Conservation (phyloP, 2,329 filamentous ascomycete genomes). For the Claviceps capensis region DNA sequence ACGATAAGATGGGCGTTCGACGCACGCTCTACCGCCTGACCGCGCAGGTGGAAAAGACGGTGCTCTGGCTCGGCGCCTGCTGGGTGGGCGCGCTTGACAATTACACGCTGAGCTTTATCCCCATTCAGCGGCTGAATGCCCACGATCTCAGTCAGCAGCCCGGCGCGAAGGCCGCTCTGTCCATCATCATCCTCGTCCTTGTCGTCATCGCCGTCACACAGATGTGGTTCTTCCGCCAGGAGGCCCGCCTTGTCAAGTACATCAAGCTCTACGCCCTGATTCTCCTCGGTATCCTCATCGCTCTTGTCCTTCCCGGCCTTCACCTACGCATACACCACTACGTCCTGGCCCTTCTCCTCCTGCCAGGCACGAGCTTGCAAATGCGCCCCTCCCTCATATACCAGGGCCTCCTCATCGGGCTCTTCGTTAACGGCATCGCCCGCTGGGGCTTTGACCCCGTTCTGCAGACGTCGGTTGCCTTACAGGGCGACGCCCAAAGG, state of each 20-base stretch:
- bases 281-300: slow-evolving; percentile 49
- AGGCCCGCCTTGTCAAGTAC: slow-evolving; percentile 66
- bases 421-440: slow-evolving; percentile 89
- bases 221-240: slow-evolving; percentile 73
- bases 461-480: slow-evolving; percentile 62
- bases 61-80: slow-evolving; percentile 79
- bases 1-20: slow-evolving; percentile 64
- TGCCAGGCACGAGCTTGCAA: slow-evolving; percentile 80
- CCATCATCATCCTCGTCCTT: slow-evolving; percentile 61
- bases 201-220: slow-evolving; percentile 57
- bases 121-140: slow-evolving; percentile 79
- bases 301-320: slow-evolving; percentile 60
- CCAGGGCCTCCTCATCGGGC: slow-evolving; percentile 75
- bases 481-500: slow-evolving; percentile 55
- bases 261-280: slow-evolving; percentile 66
- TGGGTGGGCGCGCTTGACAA: slow-evolving; percentile 91
- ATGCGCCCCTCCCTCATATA: slow-evolving; percentile 75
- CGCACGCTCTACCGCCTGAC: slow-evolving; percentile 58
- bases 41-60: slow-evolving; percentile 77
- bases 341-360: slow-evolving; percentile 70
- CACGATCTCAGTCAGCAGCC: slow-evolving; percentile 84
- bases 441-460: slow-evolving; percentile 89
- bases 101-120: slow-evolving; percentile 89
- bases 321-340: slow-evolving; percentile 91
- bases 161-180: slow-evolving; percentile 70